These are phyloP conservation scores for Avena sativa DNA, from an alignment of 176 grass and related monocot species.

Conservation along the genomic window DNA sequence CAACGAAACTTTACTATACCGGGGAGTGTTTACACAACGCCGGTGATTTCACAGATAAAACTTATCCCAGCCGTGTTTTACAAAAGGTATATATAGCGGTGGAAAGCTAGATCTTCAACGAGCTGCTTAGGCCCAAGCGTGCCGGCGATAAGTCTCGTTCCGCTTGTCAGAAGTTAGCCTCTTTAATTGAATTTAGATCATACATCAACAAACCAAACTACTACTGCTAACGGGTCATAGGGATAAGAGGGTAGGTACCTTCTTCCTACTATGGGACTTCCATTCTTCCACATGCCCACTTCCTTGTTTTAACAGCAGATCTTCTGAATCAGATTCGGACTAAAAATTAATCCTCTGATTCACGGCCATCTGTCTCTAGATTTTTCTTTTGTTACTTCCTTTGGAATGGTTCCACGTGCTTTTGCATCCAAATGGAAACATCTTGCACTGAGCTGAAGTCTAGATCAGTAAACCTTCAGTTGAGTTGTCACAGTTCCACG, in stretches of 20 bases:
- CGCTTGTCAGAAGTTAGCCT: no score
- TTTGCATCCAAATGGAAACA: background rate
- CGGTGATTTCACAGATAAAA: no score
- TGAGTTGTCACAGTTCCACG: conserved; percentile 10
- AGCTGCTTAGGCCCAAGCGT: no score
- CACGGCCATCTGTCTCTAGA: background rate
- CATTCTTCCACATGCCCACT: background rate
- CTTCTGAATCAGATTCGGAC: background rate
- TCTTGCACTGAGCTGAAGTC: no score
- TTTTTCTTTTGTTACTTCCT: background rate
- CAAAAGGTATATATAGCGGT: no score
- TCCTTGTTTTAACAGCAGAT: background rate
- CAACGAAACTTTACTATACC: no score
- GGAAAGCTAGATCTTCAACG: no score
- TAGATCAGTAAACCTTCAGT: background rate
- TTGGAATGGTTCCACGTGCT: background rate
- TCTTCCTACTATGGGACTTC: background rate
- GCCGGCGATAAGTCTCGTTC: no score
- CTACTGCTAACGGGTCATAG: background rate
- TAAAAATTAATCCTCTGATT: background rate
- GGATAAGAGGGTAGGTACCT: background rate
- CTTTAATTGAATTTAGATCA: no score
- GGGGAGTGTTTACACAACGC: no score
- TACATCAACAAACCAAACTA: background rate
- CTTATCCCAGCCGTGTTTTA: no score